These are phyloP conservation scores for Scheffersomyces cryptocercus DNA, from an alignment of 1,139 yeast genomes.

Conservation along the genomic window DNA sequence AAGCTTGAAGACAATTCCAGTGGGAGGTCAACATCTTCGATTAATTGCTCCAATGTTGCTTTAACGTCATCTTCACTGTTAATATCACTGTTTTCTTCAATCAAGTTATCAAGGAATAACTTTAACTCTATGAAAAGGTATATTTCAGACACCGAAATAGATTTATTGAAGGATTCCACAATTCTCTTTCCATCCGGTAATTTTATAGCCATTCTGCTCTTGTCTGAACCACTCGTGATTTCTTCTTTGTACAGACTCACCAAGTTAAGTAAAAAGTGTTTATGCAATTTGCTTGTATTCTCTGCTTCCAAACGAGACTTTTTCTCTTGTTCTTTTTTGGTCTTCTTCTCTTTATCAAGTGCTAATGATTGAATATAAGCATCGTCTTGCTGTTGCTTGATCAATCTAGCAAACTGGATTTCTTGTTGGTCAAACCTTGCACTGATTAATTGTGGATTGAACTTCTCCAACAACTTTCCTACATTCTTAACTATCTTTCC, in stretches of 20 bases:
- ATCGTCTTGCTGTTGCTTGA: constrained; percentile 58
- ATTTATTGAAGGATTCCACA: constrained; percentile 53
- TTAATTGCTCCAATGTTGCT: constrained; percentile 1
- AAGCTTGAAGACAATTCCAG: background rate
- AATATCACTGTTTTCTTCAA: background rate
- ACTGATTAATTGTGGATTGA: constrained; percentile 53
- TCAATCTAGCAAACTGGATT: constrained; percentile 48
- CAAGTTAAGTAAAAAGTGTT: constrained; percentile 2
- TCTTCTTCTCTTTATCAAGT: constrained; percentile 41
- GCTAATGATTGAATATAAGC: constrained; percentile 55
- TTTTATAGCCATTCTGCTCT: constrained; percentile 36
- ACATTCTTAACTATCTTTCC: constrained; percentile 36
- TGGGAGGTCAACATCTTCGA: background rate
- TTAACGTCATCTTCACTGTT: constrained; percentile 10
- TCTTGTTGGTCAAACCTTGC: constrained; percentile 55
- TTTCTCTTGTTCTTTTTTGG: constrained; percentile 24
- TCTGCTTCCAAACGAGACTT: constrained; percentile 2
- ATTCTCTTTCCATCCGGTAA: constrained; percentile 62
- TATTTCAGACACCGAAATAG: constrained; percentile 55
- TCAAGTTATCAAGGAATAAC: constrained; percentile 20
- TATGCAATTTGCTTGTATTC: background rate
- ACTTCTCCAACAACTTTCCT: constrained; percentile 36
- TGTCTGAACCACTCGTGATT: constrained; percentile 6
- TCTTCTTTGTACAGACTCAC: constrained; percentile 1
- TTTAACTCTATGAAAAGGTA: constrained; percentile 64